These are phyloP conservation scores for Rhododendron molle DNA, from an alignment of 148 eudicot species.

Conservation along the genomic window DNA sequence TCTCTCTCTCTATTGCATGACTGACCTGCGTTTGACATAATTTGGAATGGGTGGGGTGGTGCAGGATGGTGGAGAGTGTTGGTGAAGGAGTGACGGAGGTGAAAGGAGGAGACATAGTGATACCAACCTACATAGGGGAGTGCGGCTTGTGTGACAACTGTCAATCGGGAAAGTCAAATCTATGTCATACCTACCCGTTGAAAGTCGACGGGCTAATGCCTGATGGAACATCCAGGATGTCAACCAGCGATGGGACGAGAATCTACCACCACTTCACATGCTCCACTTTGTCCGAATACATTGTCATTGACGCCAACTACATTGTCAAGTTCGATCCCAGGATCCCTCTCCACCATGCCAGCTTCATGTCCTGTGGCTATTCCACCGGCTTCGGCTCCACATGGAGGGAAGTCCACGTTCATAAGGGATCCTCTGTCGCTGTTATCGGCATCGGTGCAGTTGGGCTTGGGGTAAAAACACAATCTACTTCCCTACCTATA, in stretches of 20 bases:
- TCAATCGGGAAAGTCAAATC: slow-evolving; percentile 11
- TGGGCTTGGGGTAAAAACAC: slow-evolving; percentile 42
- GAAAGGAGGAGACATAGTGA: slow-evolving; percentile 38
- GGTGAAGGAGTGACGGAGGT: slow-evolving; percentile 39
- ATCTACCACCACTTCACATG: slow-evolving; percentile 32
- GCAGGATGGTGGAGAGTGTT: slow-evolving; percentile 50
- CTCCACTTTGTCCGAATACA: slow-evolving; percentile 51
- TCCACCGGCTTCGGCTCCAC: slow-evolving; percentile 49
- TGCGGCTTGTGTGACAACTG: slow-evolving; percentile 38
- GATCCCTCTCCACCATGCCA: slow-evolving; percentile 33
- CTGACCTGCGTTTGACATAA: not conserved
- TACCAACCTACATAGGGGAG: slow-evolving; percentile 38
- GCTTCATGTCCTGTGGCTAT: slow-evolving; percentile 46
- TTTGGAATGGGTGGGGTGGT: no score
- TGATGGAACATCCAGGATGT: slow-evolving; percentile 43
- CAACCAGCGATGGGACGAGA: not conserved
- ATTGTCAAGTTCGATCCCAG: slow-evolving; percentile 36
- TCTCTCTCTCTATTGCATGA: not conserved
- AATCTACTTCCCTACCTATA: no score
- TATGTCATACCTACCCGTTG: slow-evolving; percentile 26
- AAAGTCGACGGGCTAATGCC: slow-evolving; percentile 29
- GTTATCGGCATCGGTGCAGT: slow-evolving; percentile 57
- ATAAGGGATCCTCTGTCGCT: slow-evolving; percentile 37
- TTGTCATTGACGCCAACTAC: slow-evolving; percentile 28
- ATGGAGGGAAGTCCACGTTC: slow-evolving; percentile 32